A percentile compares a stretch with the other conserved stretches of the same genome.
phyloP scores from a whole-genome alignment of 352 stramenopile species.

The Pythium dissotocum region DNA sequence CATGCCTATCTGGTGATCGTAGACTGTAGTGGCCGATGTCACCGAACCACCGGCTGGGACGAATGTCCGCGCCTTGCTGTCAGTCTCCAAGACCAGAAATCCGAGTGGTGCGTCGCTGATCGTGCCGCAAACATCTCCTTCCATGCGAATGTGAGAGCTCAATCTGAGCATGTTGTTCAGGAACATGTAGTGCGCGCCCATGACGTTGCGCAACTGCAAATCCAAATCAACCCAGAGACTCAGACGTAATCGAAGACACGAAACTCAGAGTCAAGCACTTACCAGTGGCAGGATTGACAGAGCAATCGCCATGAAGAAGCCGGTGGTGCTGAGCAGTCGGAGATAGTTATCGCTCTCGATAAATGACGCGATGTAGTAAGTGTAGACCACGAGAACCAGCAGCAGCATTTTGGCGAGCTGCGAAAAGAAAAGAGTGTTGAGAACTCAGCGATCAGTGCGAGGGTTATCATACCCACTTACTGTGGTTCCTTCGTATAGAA shows the following conservation, averaged over 20 bases:
- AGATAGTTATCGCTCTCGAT: conserved; percentile 57
- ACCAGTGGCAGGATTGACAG: conserved; percentile 61
- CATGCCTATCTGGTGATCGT: conserved; percentile 52
- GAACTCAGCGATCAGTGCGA: background rate
- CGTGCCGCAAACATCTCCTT: conserved; percentile 42
- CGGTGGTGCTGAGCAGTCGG: conserved; percentile 55
- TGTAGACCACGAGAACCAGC: conserved; percentile 75
- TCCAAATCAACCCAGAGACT: background rate
- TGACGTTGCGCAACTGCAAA: conserved; percentile 59
- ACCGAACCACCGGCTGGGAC: conserved; percentile 61
- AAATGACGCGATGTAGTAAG: conserved; percentile 57
- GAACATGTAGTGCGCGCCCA: conserved; percentile 80
- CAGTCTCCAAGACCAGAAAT: conserved; percentile 64
- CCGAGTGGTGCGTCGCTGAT: conserved; percentile 63
- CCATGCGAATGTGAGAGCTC: conserved; percentile 47
- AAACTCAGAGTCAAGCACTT: background rate
- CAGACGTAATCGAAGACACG: conserved; percentile 1
- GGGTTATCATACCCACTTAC: conserved; percentile 14
- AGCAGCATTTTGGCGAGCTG: conserved; percentile 68
- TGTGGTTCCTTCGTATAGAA: conserved; percentile 68
- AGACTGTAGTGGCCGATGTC: conserved; percentile 52
- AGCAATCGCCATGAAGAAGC: conserved; percentile 72
- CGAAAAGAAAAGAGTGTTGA: background rate
- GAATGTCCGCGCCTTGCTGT: conserved; percentile 60
- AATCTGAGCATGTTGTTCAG: conserved; percentile 70